Evolutionary conservation across 177 flowering plant genomes (phyloP).

Genomic region (Tripterygium wilfordii): DNA sequence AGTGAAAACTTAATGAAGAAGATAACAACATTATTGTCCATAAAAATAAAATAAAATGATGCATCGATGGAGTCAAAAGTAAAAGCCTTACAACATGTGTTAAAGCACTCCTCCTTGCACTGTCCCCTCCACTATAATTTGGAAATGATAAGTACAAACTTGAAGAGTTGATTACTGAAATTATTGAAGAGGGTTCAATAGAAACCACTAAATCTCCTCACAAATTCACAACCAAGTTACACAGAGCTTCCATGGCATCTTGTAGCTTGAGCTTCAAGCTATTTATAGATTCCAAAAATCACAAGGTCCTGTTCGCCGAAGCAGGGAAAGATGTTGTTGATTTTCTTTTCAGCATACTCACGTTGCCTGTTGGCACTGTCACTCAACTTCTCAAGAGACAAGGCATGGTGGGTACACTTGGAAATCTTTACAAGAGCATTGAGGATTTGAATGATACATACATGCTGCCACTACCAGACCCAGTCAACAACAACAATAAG

Average conservation of each 20-base stretch:
- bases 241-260: background rate
- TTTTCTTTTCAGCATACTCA: conserved; percentile 19
- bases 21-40: too few relatives aligned
- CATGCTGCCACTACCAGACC: conserved; percentile 2
- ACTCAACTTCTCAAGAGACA: conserved; percentile 2
- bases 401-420: conserved; percentile 20
- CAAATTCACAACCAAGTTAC: too few relatives aligned
- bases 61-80: too few relatives aligned
- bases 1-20: too few relatives aligned
- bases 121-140: too few relatives aligned
- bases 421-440: conserved; percentile 19
- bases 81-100: too few relatives aligned
- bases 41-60: too few relatives aligned
- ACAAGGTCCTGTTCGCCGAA: conserved; percentile 31
- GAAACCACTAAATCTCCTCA: too few relatives aligned
- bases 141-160: too few relatives aligned
- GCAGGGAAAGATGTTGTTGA: conserved; percentile 27
- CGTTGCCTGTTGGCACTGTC: conserved; percentile 15
- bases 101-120: too few relatives aligned
- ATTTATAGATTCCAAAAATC: conserved; percentile 9
- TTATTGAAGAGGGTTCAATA: too few relatives aligned
- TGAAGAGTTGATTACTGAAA: too few relatives aligned
- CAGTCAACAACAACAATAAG: background rate
- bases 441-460: conserved; percentile 11
- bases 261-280: conserved; percentile 25